phyloP scores from a whole-genome alignment of 495 filamentous ascomycete species.

The Pyronema domesticum region DNA sequence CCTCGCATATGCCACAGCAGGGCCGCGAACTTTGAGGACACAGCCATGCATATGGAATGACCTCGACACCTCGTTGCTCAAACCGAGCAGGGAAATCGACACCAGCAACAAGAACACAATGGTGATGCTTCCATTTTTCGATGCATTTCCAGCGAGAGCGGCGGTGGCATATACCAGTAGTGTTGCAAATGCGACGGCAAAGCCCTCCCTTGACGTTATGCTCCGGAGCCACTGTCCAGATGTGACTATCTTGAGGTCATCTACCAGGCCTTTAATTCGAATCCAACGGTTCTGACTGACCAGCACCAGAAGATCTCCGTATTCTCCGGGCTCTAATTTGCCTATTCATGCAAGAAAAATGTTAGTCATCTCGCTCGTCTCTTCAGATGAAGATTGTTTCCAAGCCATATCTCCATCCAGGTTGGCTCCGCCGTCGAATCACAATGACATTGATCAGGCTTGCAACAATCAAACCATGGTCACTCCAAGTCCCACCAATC shows the following conservation, averaged over 20 bases:
- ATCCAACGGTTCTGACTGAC: conserved; percentile 31
- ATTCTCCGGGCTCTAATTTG: conserved; percentile 27
- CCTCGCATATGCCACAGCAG: conserved; percentile 21
- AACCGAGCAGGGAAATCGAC: conserved; percentile 33
- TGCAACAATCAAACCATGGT: conserved; percentile 30
- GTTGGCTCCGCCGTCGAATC: conserved; percentile 30
- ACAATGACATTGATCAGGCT: conserved; percentile 38
- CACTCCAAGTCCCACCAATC: conserved; percentile 37
- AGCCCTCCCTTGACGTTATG: conserved; percentile 34
- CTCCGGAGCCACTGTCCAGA: conserved; percentile 37
- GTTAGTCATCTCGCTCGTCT: too few species aligned
- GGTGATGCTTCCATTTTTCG: conserved; percentile 31
- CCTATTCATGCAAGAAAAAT: too few species aligned
- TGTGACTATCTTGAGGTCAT: conserved; percentile 42
- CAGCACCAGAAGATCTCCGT: conserved; percentile 29
- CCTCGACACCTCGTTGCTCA: conserved; percentile 29
- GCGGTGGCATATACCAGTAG: conserved; percentile 38
- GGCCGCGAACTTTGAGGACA: conserved; percentile 13
- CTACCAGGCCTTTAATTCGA: conserved; percentile 33
- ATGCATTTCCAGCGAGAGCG: conserved; percentile 34
- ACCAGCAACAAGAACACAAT: conserved; percentile 33
- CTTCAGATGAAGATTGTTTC: too few species aligned
- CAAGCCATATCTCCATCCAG: conserved; percentile 26
- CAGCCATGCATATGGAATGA: conserved; percentile 19
- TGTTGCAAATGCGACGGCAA: conserved; percentile 31